phyloP scores from a whole-genome alignment of 257 asterid genomes.

The Gardenia jasminoides region DNA sequence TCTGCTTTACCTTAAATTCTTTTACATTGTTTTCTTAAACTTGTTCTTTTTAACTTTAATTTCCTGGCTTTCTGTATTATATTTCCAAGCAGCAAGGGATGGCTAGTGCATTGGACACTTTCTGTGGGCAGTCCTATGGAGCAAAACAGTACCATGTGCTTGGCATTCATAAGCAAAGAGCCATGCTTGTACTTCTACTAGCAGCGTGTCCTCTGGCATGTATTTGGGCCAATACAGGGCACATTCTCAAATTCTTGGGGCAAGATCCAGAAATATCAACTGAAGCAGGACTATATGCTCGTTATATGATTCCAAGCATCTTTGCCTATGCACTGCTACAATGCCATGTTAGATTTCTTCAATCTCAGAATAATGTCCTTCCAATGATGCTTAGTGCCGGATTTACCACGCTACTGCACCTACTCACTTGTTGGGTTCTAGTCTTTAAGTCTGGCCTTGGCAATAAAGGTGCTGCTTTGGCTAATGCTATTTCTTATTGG shows the following conservation, averaged over 20 bases:
- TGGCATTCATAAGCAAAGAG: constrained; percentile 66
- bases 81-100: constrained; percentile 42
- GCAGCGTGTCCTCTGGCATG: constrained; percentile 51
- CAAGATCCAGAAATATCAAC: constrained; percentile 63
- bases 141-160: constrained; percentile 66
- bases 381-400: constrained; percentile 73
- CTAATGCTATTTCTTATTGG: constrained; percentile 64
- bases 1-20: too few relatives aligned
- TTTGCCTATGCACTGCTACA: constrained; percentile 61
- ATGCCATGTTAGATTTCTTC: constrained; percentile 58
- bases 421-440: constrained; percentile 55
- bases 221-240: constrained; percentile 67
- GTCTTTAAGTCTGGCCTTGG: constrained; percentile 57
- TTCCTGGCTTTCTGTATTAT: neutral
- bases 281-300: constrained; percentile 56
- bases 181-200: constrained; percentile 57
- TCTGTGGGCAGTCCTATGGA: constrained; percentile 66
- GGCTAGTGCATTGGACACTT: constrained; percentile 67
- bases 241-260: constrained; percentile 43
- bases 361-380: constrained; percentile 60
- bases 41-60: neutral
- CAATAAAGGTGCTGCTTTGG: constrained; percentile 70
- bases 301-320: constrained; percentile 54
- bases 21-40: neutral
- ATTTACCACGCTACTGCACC: constrained; percentile 46